These are phyloP conservation scores for Phytophthora chlamydospora DNA, from an alignment of 352 stramenopile species.

Conservation along the genomic window DNA sequence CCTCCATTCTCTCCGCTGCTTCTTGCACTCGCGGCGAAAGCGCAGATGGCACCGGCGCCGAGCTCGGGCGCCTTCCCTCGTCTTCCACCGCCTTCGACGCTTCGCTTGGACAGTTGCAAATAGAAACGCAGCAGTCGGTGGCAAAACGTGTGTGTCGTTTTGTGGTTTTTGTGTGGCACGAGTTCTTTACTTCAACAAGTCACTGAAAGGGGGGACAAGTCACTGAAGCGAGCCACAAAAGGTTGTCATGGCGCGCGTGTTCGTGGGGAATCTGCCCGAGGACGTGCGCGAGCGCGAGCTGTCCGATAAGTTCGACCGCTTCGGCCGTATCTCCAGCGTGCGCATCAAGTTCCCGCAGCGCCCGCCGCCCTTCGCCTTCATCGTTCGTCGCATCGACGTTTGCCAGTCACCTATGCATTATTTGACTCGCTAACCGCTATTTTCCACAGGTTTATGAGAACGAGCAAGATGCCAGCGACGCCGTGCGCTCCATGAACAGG, in stretches of 20 bases:
- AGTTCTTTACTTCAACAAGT: slow-evolving; percentile 5
- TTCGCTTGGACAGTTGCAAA: too few relatives aligned
- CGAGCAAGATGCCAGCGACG: slow-evolving; percentile 57
- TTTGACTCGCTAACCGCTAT: not conserved
- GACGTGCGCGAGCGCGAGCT: slow-evolving; percentile 63
- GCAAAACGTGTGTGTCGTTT: too few relatives aligned
- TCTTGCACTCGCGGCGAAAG: too few relatives aligned
- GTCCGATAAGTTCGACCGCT: slow-evolving; percentile 59
- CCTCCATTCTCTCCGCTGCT: not conserved
- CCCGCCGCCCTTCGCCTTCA: slow-evolving; percentile 57
- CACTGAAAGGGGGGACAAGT: slow-evolving; percentile 11
- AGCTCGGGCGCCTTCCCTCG: not conserved
- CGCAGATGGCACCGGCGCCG: too few relatives aligned
- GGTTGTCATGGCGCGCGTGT: slow-evolving; percentile 45
- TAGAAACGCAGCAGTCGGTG: too few relatives aligned
- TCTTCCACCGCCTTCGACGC: slow-evolving; percentile 1
- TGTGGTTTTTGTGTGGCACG: too few relatives aligned
- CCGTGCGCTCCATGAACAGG: slow-evolving; percentile 66
- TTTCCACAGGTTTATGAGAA: slow-evolving; percentile 62
- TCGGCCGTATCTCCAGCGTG: slow-evolving; percentile 48
- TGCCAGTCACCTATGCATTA: not conserved
- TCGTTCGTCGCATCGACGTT: slow-evolving; percentile 40
- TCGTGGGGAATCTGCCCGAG: slow-evolving; percentile 68
- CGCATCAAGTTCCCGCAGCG: slow-evolving; percentile 64
- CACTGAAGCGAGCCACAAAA: not conserved